Conservation (phyloP, 768 basidiomycete species). For the Austroboletus eburneus region DNA sequence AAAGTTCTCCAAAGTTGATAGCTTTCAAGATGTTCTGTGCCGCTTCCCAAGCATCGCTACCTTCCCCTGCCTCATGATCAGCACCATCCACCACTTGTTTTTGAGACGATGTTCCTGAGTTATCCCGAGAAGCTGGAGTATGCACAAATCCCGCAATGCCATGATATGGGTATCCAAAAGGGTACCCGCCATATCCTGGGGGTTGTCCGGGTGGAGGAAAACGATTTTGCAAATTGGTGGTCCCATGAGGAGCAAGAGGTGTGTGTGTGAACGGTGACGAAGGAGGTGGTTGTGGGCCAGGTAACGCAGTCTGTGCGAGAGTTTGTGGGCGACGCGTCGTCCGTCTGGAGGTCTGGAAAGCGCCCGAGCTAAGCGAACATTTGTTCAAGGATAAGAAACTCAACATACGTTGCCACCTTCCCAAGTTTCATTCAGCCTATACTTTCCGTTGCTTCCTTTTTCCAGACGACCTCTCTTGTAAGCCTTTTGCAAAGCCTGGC, state of each 20-base stretch:
- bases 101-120: slow-evolving; percentile 5
- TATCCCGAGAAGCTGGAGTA: slow-evolving; percentile 1
- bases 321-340: slow-evolving; percentile 79
- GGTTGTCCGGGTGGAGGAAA: slow-evolving; percentile 29
- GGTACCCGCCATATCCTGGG: slow-evolving; percentile 35
- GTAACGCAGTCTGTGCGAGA: slow-evolving; percentile 26
- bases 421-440: slow-evolving; percentile 72
- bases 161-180: slow-evolving; percentile 37
- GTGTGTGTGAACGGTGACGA: slow-evolving; percentile 59
- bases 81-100: slow-evolving; percentile 9
- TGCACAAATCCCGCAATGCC: slow-evolving; percentile 11
- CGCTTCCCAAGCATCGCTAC: slow-evolving; percentile 69
- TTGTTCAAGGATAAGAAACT: not conserved
- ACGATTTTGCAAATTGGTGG: slow-evolving; percentile 33
- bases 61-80: slow-evolving; percentile 36
- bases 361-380: slow-evolving; percentile 6
- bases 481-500: slow-evolving; percentile 85
- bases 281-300: slow-evolving; percentile 25
- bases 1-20: slow-evolving; percentile 63
- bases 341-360: slow-evolving; percentile 62
- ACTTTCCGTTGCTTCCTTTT: slow-evolving; percentile 70
- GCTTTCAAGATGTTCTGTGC: slow-evolving; percentile 75
- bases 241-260: slow-evolving; percentile 37
- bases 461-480: slow-evolving; percentile 77
- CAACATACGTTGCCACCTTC: slow-evolving; percentile 73